Evolutionary conservation across 805 yeast species (phyloP).

Genomic region (Metschnikowia corniflorae): DNA sequence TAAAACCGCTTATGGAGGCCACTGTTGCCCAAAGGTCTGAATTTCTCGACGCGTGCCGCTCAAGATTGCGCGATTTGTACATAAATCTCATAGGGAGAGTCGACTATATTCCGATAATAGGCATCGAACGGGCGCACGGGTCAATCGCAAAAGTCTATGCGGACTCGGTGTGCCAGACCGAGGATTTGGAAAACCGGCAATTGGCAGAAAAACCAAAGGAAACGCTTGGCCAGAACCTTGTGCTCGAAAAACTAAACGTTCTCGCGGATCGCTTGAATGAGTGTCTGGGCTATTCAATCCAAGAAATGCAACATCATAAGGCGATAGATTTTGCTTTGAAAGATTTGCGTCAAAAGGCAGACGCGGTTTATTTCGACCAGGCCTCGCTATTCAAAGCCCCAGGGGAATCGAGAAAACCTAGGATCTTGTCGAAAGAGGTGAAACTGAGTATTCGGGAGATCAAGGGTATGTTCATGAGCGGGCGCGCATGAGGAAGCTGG

Average conservation of each 20-base stretch:
- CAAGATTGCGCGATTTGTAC: conserved; percentile 33
- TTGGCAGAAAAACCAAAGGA: conserved; percentile 19
- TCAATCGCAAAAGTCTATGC: conserved; percentile 30
- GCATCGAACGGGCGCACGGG: conserved; percentile 26
- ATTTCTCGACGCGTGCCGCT: conserved; percentile 30
- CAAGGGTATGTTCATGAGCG: conserved; percentile 45
- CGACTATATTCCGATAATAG: conserved; percentile 38
- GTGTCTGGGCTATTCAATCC: conserved; percentile 26
- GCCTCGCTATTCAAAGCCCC: conserved; percentile 25
- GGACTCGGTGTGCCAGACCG: conserved; percentile 39
- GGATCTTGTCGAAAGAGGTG: conserved; percentile 31
- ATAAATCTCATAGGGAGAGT: conserved; percentile 32
- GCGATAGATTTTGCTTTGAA: conserved; percentile 27
- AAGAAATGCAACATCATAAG: conserved; percentile 33
- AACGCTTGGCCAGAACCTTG: conserved; percentile 23
- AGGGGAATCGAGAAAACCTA: conserved; percentile 10
- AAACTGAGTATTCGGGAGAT: conserved; percentile 38
- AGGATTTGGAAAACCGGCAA: conserved; percentile 21
- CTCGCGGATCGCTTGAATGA: conserved; percentile 22
- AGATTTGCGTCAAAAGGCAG: conserved; percentile 35
- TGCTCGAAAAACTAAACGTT: conserved; percentile 22
- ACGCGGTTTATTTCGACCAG: conserved; percentile 32
- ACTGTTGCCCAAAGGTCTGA: conserved; percentile 30
- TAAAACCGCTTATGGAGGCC: conserved; percentile 35
- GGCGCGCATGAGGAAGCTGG: no score